phyloP scores from a whole-genome alignment of 2,329 filamentous ascomycete species.

The Tolypocladium tundrense region DNA sequence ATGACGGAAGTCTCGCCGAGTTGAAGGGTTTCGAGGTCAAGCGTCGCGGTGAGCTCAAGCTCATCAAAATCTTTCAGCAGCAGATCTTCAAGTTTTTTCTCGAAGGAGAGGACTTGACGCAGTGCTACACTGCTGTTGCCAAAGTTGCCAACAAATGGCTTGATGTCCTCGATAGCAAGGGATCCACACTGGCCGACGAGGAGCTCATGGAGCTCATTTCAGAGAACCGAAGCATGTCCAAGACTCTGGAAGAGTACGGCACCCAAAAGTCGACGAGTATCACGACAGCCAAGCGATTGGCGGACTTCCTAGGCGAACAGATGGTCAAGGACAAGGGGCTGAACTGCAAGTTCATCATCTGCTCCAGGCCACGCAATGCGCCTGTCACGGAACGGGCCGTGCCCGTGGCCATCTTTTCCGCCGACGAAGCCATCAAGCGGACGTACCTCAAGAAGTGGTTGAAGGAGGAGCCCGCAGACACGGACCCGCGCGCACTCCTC shows the following conservation, averaged over 20 bases:
- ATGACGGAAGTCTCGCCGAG: slow-evolving; percentile 90
- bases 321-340: slow-evolving; percentile 99
- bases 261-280: slow-evolving; percentile 97
- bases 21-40: slow-evolving; percentile 97
- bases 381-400: slow-evolving; percentile 92
- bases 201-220: slow-evolving; percentile 99
- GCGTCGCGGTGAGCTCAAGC: slow-evolving; percentile 90
- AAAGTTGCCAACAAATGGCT: slow-evolving; percentile 95
- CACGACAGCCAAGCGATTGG: slow-evolving; percentile 87
- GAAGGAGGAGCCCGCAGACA: slow-evolving; percentile 82
- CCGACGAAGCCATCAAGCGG: slow-evolving; percentile 78
- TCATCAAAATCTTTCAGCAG: slow-evolving; percentile 99
- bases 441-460: slow-evolving; percentile 92
- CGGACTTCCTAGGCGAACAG: slow-evolving; percentile 92
- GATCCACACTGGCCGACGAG: slow-evolving; percentile 83
- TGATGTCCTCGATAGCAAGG: slow-evolving; percentile 84
- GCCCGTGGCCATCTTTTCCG: slow-evolving; percentile 94
- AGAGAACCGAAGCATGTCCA: slow-evolving; percentile 96
- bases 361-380: slow-evolving; percentile 71
- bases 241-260: slow-evolving; percentile 94
- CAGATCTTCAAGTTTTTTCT: slow-evolving; percentile 99
- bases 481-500: slow-evolving; percentile 79
- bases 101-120: slow-evolving; percentile 74
- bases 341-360: slow-evolving; percentile 99
- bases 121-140: slow-evolving; percentile 86